These are phyloP conservation scores for Calocybe indica DNA, from an alignment of 768 basidiomycete genomes.

Conservation along the genomic window DNA sequence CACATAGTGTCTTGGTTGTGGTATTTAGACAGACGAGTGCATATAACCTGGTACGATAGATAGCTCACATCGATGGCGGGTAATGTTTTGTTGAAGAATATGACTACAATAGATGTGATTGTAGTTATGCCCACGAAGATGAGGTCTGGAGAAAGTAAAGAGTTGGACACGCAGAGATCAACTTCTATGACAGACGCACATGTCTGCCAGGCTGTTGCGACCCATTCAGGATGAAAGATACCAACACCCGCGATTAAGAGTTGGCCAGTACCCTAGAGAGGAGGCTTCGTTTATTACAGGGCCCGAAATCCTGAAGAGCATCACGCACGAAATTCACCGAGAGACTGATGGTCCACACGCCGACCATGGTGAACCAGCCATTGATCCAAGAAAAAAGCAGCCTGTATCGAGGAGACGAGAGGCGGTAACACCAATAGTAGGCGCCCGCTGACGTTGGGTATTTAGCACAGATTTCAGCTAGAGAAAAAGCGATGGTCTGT, in stretches of 20 bases:
- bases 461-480: conserved; percentile 54
- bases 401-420: conserved; percentile 46
- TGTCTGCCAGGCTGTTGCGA: conserved; percentile 54
- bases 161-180: conserved; percentile 1
- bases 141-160: conserved; percentile 27
- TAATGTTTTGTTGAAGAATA: conserved; percentile 49
- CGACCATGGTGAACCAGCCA: conserved; percentile 64
- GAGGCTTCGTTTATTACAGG: not conserved
- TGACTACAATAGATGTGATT: conserved; percentile 41
- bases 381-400: conserved; percentile 58
- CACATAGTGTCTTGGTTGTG: conserved; percentile 40
- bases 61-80: conserved; percentile 41
- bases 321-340: conserved; percentile 54
- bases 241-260: conserved; percentile 52
- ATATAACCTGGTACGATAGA: not conserved
- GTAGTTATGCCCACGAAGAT: conserved; percentile 51
- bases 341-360: conserved; percentile 63
- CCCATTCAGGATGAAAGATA: conserved; percentile 55
- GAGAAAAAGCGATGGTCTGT: conserved; percentile 42
- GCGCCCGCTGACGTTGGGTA: conserved; percentile 59
- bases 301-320: not conserved
- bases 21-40: not conserved
- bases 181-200: conserved; percentile 25
- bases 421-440: conserved; percentile 62
- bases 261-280: conserved; percentile 46